Evolutionary conservation across 73 alveolate genomes (phyloP).

Genomic region (Paramecium octaurelia): DNA sequence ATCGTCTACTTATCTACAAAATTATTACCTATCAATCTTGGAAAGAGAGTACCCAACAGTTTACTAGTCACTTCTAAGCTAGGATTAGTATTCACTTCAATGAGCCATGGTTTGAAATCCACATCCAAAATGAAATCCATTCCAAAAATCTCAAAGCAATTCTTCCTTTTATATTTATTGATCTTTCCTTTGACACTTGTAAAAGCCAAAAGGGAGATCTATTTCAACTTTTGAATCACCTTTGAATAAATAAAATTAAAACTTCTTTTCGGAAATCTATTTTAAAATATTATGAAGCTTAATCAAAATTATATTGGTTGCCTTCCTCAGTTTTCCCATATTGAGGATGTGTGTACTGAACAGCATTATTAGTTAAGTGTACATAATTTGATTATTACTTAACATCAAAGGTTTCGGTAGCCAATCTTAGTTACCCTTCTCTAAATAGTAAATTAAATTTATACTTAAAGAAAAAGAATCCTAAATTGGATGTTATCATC

Average conservation of each 20-base stretch:
- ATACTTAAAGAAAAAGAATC: background rate
- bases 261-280: constrained; percentile 64
- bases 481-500: background rate
- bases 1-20: constrained; percentile 57
- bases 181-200: constrained; percentile 63
- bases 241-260: constrained; percentile 53
- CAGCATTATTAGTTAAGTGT: constrained; percentile 79
- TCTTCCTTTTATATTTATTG: constrained; percentile 71
- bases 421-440: constrained; percentile 79
- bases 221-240: constrained; percentile 63
- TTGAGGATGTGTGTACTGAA: constrained; percentile 67
- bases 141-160: constrained; percentile 94
- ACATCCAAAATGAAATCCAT: constrained; percentile 92
- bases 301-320: constrained; percentile 72
- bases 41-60: constrained; percentile 77
- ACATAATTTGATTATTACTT: constrained; percentile 62
- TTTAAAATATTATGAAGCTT: constrained; percentile 65
- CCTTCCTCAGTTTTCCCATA: constrained; percentile 77
- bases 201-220: constrained; percentile 61
- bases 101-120: constrained; percentile 85
- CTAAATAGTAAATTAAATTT: constrained; percentile 1
- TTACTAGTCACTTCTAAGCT: constrained; percentile 87
- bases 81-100: constrained; percentile 94
- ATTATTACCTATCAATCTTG: constrained; percentile 78
- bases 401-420: constrained; percentile 64